Conservation (phyloP, 2,329 filamentous ascomycete species). For the Neopestalotiopsis sp. region DNA sequence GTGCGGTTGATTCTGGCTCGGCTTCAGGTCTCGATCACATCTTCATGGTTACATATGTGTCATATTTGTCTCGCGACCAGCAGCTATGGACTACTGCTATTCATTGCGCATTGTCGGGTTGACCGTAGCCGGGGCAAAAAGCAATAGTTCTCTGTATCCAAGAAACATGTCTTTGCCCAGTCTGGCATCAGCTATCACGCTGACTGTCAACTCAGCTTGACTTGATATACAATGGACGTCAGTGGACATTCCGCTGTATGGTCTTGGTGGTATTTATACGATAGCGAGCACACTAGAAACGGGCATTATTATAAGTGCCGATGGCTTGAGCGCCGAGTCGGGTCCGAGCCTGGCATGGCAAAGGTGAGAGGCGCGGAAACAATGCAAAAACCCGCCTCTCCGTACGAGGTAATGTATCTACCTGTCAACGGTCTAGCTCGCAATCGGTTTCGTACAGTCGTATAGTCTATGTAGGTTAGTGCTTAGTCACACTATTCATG, state of each 20-base stretch:
- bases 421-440: neutral
- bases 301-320: neutral
- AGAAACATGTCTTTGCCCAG: neutral
- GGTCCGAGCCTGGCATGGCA: neutral
- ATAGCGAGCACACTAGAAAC: neutral
- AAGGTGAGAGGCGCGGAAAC: neutral
- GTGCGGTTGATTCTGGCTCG: neutral
- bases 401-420: constrained; percentile 14
- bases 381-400: neutral
- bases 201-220: neutral
- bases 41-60: neutral
- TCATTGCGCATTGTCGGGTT: neutral
- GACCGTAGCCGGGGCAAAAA: neutral
- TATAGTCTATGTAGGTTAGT: no score
- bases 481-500: no score
- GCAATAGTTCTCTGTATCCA: neutral
- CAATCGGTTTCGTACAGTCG: no score
- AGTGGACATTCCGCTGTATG: no score
- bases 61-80: neutral
- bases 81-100: neutral
- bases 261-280: neutral
- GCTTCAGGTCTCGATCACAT: neutral
- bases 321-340: neutral
- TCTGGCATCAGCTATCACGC: neutral
- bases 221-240: neutral